Base-by-base conservation (phyloP, 441 rosid species). In the Isatis lusitanica region DNA sequence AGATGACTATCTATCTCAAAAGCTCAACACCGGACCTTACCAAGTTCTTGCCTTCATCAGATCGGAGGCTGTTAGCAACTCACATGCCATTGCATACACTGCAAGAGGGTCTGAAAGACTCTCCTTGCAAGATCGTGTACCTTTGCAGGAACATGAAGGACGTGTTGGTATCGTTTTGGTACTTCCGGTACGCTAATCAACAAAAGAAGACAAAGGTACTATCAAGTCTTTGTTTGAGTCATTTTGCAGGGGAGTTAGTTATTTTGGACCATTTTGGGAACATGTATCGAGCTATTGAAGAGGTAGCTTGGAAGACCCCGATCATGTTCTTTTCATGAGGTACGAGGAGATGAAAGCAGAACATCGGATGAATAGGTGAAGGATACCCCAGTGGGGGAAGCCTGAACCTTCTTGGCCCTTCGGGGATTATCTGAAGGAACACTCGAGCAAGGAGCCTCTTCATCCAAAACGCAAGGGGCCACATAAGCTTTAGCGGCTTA, bases 101-200 rank as follows among this genome's bases (percentile, higher is more conserved):
- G 9, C 83, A 84, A 0, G 55, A 15, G 2, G 78, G 85, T 0
- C 69, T 83, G 43, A 76, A 47, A 43, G 53, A 63, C 21, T 73
- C 84, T 1, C 73, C 76, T 2, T 85, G 85, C 74, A 85, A 85
- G 82, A 42, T 88, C 7, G 85, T 88, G 63, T 87, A 85, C 63
- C 35, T 88, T 50, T 81, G 88, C 4, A 78, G 92, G 78, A 74
- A 90, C 70, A 86, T 88, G 1, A 88, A 85, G 69, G 96, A 88
- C 74, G 81, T 66, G 24, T 79, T 88, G 58, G 86, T 87, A n/a
- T 87, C 96, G 0, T 62, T 69, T 1, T 90, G 89, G 89, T 84
- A 83, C 61, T 82, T 81, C 66, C 7, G 59, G 35, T 48, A 38
- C 26, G n/a, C 12, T 0, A 26, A 13, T 56, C 43, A 0, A 52